Base-by-base conservation (phyloP, 768 basidiomycete species). In the Boletus edulis region DNA sequence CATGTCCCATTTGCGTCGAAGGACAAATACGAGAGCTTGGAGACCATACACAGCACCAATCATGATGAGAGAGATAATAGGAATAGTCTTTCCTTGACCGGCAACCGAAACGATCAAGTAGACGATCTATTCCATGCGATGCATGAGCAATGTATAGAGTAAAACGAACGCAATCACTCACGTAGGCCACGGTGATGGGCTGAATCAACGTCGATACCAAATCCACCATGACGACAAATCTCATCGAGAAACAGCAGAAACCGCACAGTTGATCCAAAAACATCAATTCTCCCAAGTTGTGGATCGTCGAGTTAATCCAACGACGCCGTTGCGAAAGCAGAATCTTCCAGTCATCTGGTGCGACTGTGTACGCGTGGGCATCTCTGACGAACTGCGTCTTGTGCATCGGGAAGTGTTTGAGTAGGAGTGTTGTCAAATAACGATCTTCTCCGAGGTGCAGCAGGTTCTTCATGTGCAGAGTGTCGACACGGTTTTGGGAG, bases 211-310 rank as follows among this genome's bases (percentile, higher is more conserved):
- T 94, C 13, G 91, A 94, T 35, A 99, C 68, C 50, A 98, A 75
- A 75, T 98, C 97, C 63, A 99, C 89, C 84, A 99, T 91, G 64
- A 98, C 96, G 37, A 98, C 78, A 69, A 98, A 98, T 13, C 96
- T 85, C 97, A 99, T 98, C 1, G 94, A 97, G 81, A 98, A 98
- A 77, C 93, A 96, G 68, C 96, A 98, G 83, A 98, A 97, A 59
- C 93, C 93, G 65, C 94, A 95, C 22, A 95, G 83, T 55, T 90
- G 85, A 51, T 95, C 91, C 65, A 98, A 73, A 77, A 94, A 94
- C 52, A 98, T 77, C 41, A 99, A 78, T 67, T 98, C 96, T 48
- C 87, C 91, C 52, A 99, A 75, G 73, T 99, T 99, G 76, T 99
- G 96, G 12, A 99, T 85, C 0, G 96, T 99, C 17, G 96, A 98